Evolutionary conservation across 805 yeast species (phyloP).

Genomic region (Kodamaea lidongshanica): DNA sequence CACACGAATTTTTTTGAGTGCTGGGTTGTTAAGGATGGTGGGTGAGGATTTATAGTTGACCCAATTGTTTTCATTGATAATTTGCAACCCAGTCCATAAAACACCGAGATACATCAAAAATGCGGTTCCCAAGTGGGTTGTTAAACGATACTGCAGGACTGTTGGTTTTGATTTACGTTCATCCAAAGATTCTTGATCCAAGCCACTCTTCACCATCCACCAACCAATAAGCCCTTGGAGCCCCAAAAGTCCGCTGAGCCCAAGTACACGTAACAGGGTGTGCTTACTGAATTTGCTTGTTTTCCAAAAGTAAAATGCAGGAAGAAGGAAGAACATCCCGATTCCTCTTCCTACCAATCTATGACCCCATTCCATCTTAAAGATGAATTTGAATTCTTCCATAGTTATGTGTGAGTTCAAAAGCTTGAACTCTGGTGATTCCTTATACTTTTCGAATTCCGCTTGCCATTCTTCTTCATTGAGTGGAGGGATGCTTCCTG

Average conservation of each 20-base stretch:
- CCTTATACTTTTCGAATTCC: constrained; percentile 75
- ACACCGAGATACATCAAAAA: constrained; percentile 82
- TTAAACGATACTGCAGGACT: constrained; percentile 89
- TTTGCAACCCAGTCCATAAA: constrained; percentile 83
- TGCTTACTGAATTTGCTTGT: constrained; percentile 59
- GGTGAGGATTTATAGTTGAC: constrained; percentile 31
- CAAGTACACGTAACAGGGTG: constrained; percentile 61
- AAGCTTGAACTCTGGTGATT: constrained; percentile 86
- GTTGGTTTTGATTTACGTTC: constrained; percentile 93
- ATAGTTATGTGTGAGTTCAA: constrained; percentile 82
- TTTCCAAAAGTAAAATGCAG: constrained; percentile 76
- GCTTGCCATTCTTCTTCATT: constrained; percentile 74
- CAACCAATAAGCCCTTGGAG: constrained; percentile 95
- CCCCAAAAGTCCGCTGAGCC: constrained; percentile 73
- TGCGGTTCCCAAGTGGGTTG: constrained; percentile 92
- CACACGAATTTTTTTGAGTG: constrained; percentile 51
- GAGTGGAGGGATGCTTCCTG: constrained; percentile 90
- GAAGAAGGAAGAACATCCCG: constrained; percentile 75
- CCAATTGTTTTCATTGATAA: constrained; percentile 67
- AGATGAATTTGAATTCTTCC: constrained; percentile 92
- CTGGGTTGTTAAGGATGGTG: constrained; percentile 52
- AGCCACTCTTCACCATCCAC: constrained; percentile 99
- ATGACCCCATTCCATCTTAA: constrained; percentile 97
- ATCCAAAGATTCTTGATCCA: constrained; percentile 69
- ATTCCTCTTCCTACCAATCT: constrained; percentile 87